These are phyloP conservation scores for Talaromyces sp. DNA, from an alignment of 2,329 filamentous ascomycete genomes.

Conservation along the genomic window DNA sequence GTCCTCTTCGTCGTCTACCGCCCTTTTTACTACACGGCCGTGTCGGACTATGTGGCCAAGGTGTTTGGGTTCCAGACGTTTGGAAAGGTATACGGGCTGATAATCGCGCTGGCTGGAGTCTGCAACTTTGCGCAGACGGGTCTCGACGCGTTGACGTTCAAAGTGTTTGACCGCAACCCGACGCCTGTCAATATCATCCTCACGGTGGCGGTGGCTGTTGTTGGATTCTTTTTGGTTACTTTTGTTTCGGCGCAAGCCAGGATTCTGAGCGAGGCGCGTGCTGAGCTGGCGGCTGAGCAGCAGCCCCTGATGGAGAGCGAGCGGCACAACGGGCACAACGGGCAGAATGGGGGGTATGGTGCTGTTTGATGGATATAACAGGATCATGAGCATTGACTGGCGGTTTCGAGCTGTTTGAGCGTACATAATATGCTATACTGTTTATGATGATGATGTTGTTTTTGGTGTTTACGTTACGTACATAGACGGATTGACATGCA, in stretches of 20 bases:
- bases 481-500: not conserved
- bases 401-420: not conserved
- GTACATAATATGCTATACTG: not conserved
- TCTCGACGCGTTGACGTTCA: slow-evolving; percentile 72
- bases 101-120: slow-evolving; percentile 79
- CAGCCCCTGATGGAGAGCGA: slow-evolving; percentile 7
- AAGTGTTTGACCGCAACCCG: slow-evolving; percentile 65
- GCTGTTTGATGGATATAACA: slow-evolving; percentile 1
- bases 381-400: not conserved
- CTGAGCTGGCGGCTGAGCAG: slow-evolving; percentile 6
- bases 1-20: slow-evolving; percentile 77
- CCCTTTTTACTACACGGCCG: slow-evolving; percentile 82
- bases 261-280: not conserved
- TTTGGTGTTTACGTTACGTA: not conserved
- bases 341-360: not conserved
- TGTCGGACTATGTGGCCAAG: slow-evolving; percentile 84
- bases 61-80: slow-evolving; percentile 91
- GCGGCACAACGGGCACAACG: not conserved
- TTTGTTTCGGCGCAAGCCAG: slow-evolving; percentile 51
- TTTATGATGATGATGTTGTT: too few species aligned
- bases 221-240: slow-evolving; percentile 61
- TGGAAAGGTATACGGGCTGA: slow-evolving; percentile 86
- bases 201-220: slow-evolving; percentile 54
- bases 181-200: slow-evolving; percentile 71
- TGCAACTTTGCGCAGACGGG: slow-evolving; percentile 80